Evolutionary conservation across 345 rosid species (phyloP).

Genomic region (Syzygium oleosum): DNA sequence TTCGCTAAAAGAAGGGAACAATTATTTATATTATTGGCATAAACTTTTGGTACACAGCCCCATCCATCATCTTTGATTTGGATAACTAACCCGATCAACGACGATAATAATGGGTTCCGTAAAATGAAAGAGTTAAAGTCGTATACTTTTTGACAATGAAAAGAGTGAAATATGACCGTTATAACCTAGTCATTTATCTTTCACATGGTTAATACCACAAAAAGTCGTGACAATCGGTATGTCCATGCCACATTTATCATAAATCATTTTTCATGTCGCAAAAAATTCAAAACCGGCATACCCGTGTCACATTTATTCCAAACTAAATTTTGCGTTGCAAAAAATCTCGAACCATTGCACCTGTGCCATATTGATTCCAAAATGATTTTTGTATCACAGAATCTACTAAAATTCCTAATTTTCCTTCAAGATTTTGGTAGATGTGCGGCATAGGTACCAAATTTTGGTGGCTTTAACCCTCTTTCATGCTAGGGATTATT

Average conservation of each 20-base stretch:
- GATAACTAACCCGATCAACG: not conserved
- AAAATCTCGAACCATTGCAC: not conserved
- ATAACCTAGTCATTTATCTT: not conserved
- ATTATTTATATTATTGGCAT: not conserved
- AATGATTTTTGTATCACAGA: not conserved
- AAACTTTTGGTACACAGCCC: not conserved
- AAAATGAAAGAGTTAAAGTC: not conserved
- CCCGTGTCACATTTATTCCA: not conserved
- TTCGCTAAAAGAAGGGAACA: not conserved
- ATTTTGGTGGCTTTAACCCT: not conserved
- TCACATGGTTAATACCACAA: not conserved
- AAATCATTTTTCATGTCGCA: fast-evolving
- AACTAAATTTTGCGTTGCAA: not conserved
- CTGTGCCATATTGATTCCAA: not conserved
- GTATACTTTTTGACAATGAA: not conserved
- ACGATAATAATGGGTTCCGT: not conserved
- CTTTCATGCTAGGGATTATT: not conserved
- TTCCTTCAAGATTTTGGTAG: not conserved
- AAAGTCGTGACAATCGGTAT: not conserved
- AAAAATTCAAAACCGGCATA: not conserved
- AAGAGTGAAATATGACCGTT: not conserved
- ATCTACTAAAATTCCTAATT: not conserved
- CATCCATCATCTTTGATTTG: not conserved
- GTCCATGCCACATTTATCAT: not conserved
- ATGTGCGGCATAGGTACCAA: not conserved